A percentile compares a stretch with the other conserved stretches of the same genome.
phyloP scores from a whole-genome alignment of 805 yeast species.

The Candida tallmaniae region DNA sequence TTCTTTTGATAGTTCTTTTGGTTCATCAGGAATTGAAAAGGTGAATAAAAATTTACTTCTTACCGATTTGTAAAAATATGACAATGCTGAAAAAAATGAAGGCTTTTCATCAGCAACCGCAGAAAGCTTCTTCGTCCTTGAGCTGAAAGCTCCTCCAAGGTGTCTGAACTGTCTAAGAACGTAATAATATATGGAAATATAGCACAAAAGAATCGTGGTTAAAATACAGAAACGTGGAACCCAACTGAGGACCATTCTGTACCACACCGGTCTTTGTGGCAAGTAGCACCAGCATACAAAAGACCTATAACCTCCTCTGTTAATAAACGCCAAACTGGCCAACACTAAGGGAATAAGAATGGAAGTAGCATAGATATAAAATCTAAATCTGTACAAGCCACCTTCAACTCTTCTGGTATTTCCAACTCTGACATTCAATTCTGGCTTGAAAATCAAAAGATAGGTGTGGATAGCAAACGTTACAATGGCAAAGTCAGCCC shows the following conservation, averaged over 20 bases:
- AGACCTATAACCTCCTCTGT: constrained; percentile 51
- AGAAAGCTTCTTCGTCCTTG: constrained; percentile 19
- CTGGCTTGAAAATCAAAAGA: constrained; percentile 64
- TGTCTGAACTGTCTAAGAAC: constrained; percentile 59
- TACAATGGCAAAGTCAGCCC: constrained; percentile 80
- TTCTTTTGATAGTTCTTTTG: constrained; percentile 4
- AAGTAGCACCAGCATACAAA: constrained; percentile 75
- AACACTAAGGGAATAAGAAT: constrained; percentile 59
- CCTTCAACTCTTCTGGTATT: constrained; percentile 48
- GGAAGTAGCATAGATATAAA: constrained; percentile 53
- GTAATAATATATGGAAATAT: constrained; percentile 66
- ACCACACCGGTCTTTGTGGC: constrained; percentile 71
- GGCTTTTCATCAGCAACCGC: constrained; percentile 18
- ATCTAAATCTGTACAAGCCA: constrained; percentile 61
- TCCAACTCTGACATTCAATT: constrained; percentile 38
- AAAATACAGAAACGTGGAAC: constrained; percentile 71
- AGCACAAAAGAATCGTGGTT: constrained; percentile 57
- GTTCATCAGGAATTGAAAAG: constrained; percentile 23
- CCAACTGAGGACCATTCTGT: constrained; percentile 72
- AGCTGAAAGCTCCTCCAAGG: constrained; percentile 45
- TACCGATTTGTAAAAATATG: constrained; percentile 21
- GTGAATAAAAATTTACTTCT: constrained; percentile 23
- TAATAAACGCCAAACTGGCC: constrained; percentile 68
- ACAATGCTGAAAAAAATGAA: constrained; percentile 30
- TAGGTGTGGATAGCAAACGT: constrained; percentile 82